Conservation (phyloP, 306 rosid genomes). For the Vicia sativa region DNA sequence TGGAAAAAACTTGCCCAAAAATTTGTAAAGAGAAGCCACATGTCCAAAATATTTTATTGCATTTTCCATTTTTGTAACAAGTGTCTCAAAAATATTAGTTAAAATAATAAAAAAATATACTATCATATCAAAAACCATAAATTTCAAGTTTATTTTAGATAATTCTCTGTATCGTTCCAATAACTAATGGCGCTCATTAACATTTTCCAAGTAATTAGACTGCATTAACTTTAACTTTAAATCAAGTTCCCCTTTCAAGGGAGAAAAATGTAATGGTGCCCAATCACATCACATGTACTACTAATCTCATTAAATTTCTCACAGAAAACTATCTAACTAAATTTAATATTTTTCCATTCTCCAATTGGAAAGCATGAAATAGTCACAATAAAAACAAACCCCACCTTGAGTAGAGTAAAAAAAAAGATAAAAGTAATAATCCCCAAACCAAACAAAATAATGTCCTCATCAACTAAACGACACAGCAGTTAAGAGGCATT, state of each 20-base stretch:
- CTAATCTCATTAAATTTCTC: neutral
- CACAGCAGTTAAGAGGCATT: constrained; percentile 32
- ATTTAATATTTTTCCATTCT: neutral
- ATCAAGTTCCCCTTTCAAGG: neutral
- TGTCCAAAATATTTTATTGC: neutral
- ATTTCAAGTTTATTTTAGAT: too few relatives aligned
- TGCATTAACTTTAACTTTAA: neutral
- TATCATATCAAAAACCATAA: too few relatives aligned
- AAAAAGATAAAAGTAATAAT: constrained; percentile 2
- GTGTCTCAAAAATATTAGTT: too few relatives aligned
- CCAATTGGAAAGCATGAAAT: constrained; percentile 7
- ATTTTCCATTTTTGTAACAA: too few relatives aligned
- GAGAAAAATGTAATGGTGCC: neutral
- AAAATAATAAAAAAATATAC: too few relatives aligned
- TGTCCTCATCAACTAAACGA: constrained; percentile 30
- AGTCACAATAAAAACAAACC: neutral
- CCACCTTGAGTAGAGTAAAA: constrained; percentile 44
- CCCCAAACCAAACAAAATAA: constrained; percentile 9
- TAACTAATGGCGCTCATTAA: too few relatives aligned
- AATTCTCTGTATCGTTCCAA: too few relatives aligned
- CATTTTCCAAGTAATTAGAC: neutral
- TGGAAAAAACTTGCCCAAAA: neutral
- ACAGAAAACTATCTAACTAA: too few relatives aligned
- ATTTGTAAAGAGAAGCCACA: neutral
- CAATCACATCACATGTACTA: constrained; percentile 1